Conservation (phyloP, 139 green algal genomes). For the Closterium sp. region DNA sequence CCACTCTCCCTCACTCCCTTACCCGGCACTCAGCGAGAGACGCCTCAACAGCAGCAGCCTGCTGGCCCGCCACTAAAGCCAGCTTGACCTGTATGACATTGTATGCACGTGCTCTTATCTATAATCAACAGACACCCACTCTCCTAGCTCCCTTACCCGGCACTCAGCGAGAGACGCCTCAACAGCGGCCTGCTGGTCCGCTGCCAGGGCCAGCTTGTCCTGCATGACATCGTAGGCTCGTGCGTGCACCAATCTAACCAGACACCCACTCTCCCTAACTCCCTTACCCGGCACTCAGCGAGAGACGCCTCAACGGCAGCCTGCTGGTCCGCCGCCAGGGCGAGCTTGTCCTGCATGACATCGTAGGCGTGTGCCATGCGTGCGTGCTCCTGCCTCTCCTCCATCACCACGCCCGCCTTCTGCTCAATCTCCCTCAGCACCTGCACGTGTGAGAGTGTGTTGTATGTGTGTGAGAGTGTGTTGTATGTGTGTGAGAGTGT, state of each 20-base stretch:
- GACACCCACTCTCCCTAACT: no score
- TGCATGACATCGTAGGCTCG: slow-evolving; percentile 37
- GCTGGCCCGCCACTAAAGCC: no score
- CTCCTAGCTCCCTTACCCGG: no score
- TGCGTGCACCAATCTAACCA: no score
- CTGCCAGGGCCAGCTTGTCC: slow-evolving; percentile 30
- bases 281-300: slow-evolving; percentile 14
- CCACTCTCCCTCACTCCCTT: no score
- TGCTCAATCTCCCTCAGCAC: slow-evolving; percentile 19
- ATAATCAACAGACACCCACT: no score
- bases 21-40: background rate
- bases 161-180: slow-evolving; percentile 5
- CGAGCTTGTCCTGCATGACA: slow-evolving; percentile 41
- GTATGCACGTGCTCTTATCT: no score
- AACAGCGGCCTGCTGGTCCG: background rate
- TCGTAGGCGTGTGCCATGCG: slow-evolving; percentile 16
- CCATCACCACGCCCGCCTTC: slow-evolving; percentile 8
- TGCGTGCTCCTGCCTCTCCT: slow-evolving; percentile 29
- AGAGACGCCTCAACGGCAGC: background rate
- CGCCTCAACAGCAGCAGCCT: no score
- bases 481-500: background rate
- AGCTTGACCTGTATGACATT: no score
- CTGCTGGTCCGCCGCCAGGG: background rate
- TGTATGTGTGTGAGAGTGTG: background rate
- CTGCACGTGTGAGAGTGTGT: no score